Conservation (phyloP, 1,284 basidiomycete species). For the Trichosporon sp. region DNA sequence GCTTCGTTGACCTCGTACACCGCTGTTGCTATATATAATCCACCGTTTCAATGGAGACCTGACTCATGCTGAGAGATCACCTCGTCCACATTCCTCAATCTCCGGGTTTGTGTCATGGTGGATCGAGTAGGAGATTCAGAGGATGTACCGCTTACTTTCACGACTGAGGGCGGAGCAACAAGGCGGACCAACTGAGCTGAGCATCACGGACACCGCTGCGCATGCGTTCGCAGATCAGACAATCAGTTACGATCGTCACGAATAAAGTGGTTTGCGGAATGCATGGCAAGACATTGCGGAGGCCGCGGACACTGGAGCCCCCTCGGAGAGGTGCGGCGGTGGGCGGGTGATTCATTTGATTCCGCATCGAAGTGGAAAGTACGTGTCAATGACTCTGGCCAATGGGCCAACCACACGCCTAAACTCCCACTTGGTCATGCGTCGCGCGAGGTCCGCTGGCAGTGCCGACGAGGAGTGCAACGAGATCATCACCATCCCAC, state of each 20-base stretch:
- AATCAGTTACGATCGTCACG: neutral
- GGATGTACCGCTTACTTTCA: neutral
- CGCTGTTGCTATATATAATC: no score
- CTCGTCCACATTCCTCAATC: neutral
- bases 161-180: neutral
- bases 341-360: neutral
- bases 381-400: neutral
- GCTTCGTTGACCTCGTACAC: no score
- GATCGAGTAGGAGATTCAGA: neutral
- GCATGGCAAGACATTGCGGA: neutral
- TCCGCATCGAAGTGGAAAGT: neutral
- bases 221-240: neutral
- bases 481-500: neutral
- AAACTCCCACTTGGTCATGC: conserved; percentile 16
- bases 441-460: conserved; percentile 6
- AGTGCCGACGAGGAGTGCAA: conserved; percentile 9
- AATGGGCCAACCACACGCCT: conserved; percentile 18
- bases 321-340: neutral
- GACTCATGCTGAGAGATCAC: neutral
- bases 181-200: neutral
- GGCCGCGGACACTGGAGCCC: neutral
- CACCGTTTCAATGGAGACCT: neutral
- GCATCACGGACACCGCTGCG: no score
- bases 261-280: neutral
- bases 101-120: neutral